phyloP scores from a whole-genome alignment of 2,329 filamentous ascomycete species.

The Alternaria hordeiaustralica region DNA sequence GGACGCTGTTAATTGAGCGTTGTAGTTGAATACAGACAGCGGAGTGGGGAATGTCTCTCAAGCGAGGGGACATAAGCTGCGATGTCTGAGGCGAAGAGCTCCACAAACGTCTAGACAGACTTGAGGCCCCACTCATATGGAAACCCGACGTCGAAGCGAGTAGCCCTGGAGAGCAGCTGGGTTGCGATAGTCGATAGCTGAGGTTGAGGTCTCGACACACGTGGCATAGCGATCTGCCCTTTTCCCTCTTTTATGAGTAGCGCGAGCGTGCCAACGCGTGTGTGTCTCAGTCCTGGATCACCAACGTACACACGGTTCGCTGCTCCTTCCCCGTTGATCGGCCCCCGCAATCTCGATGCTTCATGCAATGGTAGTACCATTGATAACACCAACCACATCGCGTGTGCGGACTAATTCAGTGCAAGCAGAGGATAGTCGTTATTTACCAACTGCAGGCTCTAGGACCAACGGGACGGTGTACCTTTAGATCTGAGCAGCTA shows the following conservation, averaged over 20 bases:
- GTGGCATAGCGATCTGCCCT: neutral
- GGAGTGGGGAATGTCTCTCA: slow-evolving; percentile 9
- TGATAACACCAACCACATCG: neutral
- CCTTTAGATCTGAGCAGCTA: neutral
- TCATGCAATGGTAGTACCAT: slow-evolving; percentile 1
- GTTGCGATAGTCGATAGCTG: neutral
- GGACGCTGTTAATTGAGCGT: neutral
- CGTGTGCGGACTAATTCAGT: neutral
- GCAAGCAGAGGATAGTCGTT: neutral
- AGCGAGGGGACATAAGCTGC: slow-evolving; percentile 4
- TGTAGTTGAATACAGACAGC: neutral
- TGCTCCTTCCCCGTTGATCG: neutral
- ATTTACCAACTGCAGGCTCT: neutral
- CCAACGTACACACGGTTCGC: neutral
- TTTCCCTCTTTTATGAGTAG: slow-evolving; percentile 4
- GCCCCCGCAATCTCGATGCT: slow-evolving; percentile 7
- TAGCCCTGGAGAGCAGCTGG: slow-evolving; percentile 2
- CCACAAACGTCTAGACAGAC: slow-evolving; percentile 3
- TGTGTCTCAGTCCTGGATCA: slow-evolving; percentile 1
- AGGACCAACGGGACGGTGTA: slow-evolving; percentile 3
- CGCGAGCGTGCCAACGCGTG: neutral
- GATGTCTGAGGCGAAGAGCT: slow-evolving; percentile 17
- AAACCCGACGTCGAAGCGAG: slow-evolving; percentile 3
- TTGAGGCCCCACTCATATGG: slow-evolving; percentile 1
- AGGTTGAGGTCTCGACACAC: neutral